Base-by-base conservation (phyloP, 805 yeast genomes). In the Candida coquimbonensis region DNA sequence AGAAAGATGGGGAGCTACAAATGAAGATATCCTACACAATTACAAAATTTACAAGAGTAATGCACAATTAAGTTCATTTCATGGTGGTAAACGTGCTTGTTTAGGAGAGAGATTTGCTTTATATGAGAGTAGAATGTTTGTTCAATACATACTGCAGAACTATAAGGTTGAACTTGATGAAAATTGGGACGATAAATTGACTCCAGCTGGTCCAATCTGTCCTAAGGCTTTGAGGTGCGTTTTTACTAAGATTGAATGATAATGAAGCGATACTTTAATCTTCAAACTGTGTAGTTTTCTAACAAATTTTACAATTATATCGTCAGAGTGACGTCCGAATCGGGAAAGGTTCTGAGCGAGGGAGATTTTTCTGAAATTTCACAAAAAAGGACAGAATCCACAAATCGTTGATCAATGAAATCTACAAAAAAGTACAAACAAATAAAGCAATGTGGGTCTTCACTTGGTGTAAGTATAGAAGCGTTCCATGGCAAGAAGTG, bases 1-100 rank as follows among this genome's bases (percentile, higher is more conserved):
- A 0, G 63, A 61, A 31, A 60, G 84, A 47, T 78, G 84, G 84
- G 83, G 83, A 0, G 24, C 16, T 0, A 55, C 56, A 1, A 55
- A 61, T 2, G 66, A 64, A 3, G 72, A 69, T 9, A 64, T 78
- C 4, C 54, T 56, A 32, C 55, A 52, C 21, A 67, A 57, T 14
- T 79, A 74, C 65, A 63, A 64, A 35, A 52, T 50, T 14, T 67
- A 75, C 9, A 78, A 78, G 53, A 64, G 73, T 38, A 59, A 56
- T n/a, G 68, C 74, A 8, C 66, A 64, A 9, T 55, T 78, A 16
- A 72, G 78, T 4, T 71, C 81, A 0, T 78, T 78, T 49, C 83
- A 78, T 56, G 84, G 84, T 7, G 72, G 83, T 9, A 73, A 66
- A 50, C 60, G 84, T 39, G 81, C 82, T 0, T 79, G 84, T 56